These are phyloP conservation scores for Neobulgaria alba DNA, from an alignment of 2,329 filamentous ascomycete species.

Conservation along the genomic window DNA sequence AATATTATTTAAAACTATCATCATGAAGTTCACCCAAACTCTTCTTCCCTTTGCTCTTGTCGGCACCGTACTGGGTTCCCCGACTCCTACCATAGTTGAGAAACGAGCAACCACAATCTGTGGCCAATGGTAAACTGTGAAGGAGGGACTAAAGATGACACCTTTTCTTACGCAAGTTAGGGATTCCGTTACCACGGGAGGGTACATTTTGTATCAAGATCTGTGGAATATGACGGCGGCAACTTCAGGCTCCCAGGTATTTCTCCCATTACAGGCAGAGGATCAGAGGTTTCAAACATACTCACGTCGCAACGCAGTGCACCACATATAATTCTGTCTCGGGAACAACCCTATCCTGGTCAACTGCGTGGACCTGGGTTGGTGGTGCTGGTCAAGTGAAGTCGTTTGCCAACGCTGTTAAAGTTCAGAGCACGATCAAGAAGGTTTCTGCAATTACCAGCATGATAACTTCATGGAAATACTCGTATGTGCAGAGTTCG, in stretches of 20 bases:
- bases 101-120: neutral
- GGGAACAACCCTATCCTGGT: conserved; percentile 31
- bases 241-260: conserved; percentile 31
- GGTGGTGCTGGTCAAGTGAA: conserved; percentile 32
- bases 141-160: too few relatives aligned
- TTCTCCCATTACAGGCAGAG: too few relatives aligned
- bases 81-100: neutral
- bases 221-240: conserved; percentile 18
- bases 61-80: neutral
- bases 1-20: neutral
- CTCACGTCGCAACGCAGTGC: too few relatives aligned
- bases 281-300: too few relatives aligned
- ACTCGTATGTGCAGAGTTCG: neutral
- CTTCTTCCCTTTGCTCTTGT: neutral
- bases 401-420: conserved; percentile 33
- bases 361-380: conserved; percentile 33
- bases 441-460: conserved; percentile 25
- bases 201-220: conserved; percentile 32
- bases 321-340: conserved; percentile 30
- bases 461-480: conserved; percentile 30
- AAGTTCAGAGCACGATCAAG: conserved; percentile 27
- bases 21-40: neutral
- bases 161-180: too few relatives aligned
- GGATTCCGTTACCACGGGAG: neutral
- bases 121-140: too few relatives aligned